Base-by-base conservation (phyloP, 805 yeast species). In the Pichia californica region DNA sequence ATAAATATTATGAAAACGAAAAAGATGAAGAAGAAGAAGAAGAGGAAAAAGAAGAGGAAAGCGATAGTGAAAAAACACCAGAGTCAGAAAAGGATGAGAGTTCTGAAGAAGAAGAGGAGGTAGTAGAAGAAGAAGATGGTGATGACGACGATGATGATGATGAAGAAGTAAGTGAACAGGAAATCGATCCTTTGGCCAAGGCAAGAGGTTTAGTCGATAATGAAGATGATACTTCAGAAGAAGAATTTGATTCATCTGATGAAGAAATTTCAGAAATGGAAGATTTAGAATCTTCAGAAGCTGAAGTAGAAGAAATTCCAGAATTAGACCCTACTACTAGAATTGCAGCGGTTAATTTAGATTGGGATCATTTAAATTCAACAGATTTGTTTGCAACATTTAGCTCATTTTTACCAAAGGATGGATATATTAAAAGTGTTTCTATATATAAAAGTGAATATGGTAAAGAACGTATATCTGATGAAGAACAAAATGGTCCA, bases 311-410 rank as follows among this genome's bases (percentile, higher is more conserved):
- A 25, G 68, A 67, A 9, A 73, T 93, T n/a, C 88, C 85, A 38
- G 82, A 79, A 40, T 94, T 96, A 36, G 96, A 91, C 2, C 95
- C 96, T 26, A 72, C 95, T 1, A 68, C 67, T 28, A 69, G 85
- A 6, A 70, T 93, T 56, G 99, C 99, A 0, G 96, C 83, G 1
- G 98, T 93, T 26, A 93, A 93, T 57, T 70, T 93, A 75, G 99
- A 93, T 59, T 93, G 99, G 99, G 99, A 93, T 55, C 85, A 93
- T 57, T 73, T 93, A n/a, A 75, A 78, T 36, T 84, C 98, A 0
- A 77, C 77, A 4, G 98, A 93, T 59, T 67, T 91, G 50, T 77
- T 86, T 83, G 95, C 95, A 5, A 83, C 98, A 0, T 88, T 91
- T 55, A 67, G 80, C 7, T 79, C 95, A 43, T 93, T 91, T 65